Evolutionary conservation across 495 filamentous ascomycete species (phyloP).

Genomic region (Penicillium tannophilum): DNA sequence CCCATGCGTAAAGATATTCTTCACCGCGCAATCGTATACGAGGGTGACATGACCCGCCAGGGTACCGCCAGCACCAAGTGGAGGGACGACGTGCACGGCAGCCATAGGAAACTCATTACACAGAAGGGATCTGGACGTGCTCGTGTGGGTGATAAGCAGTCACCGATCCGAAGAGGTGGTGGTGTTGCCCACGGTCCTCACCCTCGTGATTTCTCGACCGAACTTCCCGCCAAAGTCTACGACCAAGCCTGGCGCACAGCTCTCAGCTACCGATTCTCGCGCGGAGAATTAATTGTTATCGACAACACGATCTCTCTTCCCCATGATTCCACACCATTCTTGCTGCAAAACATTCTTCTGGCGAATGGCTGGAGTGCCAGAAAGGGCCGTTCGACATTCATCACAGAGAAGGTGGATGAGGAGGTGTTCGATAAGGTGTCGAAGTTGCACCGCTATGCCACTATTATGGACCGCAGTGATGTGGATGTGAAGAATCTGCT

Average conservation of each 20-base stretch:
- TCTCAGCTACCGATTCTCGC: conserved; percentile 83
- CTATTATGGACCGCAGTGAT: conserved; percentile 66
- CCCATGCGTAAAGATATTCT: conserved; percentile 90
- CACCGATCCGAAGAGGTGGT: conserved; percentile 81
- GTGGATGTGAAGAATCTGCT: conserved; percentile 94
- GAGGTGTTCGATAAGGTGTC: conserved; percentile 51
- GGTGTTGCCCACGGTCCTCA: conserved; percentile 86
- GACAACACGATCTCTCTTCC: conserved; percentile 69
- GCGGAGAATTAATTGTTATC: conserved; percentile 83
- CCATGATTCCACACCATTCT: conserved; percentile 53
- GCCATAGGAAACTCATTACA: conserved; percentile 69
- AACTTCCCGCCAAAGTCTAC: conserved; percentile 86
- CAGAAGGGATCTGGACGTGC: conserved; percentile 87
- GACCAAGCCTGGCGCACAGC: conserved; percentile 95
- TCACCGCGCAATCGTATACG: conserved; percentile 88
- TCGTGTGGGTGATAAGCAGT: conserved; percentile 77
- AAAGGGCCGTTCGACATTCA: conserved; percentile 74
- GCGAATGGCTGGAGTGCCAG: conserved; percentile 70
- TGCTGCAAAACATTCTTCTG: conserved; percentile 64
- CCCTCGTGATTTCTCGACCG: conserved; percentile 84
- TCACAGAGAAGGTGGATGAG: conserved; percentile 56
- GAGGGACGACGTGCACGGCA: conserved; percentile 81
- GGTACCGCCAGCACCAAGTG: conserved; percentile 87
- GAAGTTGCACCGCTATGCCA: conserved; percentile 63
- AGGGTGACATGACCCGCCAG: conserved; percentile 84